Percentiles rank a stretch among this genome's conserved stretches.
These are phyloP conservation scores for Solanum neorickii DNA, from an alignment of 257 asterid genomes.

Conservation along the genomic window DNA sequence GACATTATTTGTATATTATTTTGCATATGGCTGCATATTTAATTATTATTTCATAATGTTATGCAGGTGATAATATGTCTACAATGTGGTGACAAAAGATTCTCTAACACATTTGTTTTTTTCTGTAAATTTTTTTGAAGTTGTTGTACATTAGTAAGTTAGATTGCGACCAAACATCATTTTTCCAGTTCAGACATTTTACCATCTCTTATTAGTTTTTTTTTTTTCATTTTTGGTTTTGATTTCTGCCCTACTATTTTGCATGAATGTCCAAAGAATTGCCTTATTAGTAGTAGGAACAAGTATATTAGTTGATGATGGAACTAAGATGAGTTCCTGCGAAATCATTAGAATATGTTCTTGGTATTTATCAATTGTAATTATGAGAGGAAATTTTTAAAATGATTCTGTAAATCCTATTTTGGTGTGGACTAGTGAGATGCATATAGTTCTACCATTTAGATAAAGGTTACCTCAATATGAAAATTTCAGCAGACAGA, in stretches of 20 bases:
- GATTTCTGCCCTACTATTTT: not conserved
- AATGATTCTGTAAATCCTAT: not conserved
- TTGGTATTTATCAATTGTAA: not conserved
- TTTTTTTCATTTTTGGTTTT: not conserved
- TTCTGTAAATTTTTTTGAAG: conserved; percentile 40
- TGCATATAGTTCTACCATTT: not conserved
- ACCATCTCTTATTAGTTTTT: not conserved
- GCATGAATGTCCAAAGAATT: not conserved
- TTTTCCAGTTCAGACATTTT: not conserved
- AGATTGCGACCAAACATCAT: not conserved
- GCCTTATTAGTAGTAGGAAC: not conserved
- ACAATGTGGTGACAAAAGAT: conserved; percentile 55
- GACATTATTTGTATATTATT: too few relatives aligned
- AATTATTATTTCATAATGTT: not conserved
- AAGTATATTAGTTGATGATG: not conserved
- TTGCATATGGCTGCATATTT: not conserved
- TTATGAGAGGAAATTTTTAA: not conserved
- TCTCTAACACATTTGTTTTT: conserved; percentile 33
- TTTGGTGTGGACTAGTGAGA: not conserved
- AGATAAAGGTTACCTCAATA: not conserved
- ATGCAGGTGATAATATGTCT: conserved; percentile 46
- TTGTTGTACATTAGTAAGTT: conserved; percentile 61
- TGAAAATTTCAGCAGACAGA: not conserved
- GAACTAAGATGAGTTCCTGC: not conserved
- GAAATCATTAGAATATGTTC: not conserved